Base-by-base conservation (phyloP, 148 eudicot species). In the Cornus controversa region DNA sequence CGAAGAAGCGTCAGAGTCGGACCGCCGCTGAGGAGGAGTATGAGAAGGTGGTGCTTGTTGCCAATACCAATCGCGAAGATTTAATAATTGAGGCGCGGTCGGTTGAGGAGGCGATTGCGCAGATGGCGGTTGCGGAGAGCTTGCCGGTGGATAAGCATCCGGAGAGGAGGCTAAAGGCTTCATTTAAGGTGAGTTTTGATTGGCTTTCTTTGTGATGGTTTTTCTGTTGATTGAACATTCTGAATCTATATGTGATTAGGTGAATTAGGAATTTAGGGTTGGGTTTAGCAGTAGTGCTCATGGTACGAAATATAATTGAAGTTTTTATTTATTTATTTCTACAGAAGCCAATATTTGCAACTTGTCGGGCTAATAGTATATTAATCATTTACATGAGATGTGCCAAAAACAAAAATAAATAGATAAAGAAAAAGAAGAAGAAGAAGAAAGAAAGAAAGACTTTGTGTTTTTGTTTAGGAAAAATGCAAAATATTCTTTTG, bases 81-180 rank as follows among this genome's bases (percentile, higher is more conserved):
- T 82, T 89, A 8, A 58, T 86, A 3, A 87, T 96, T 26, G 99
- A 96, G 80, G 99, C 99, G 9, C 83, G 88, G 68, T 50, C 89
- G 5, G 89, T 96, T 20, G 99, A 96, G 66, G 99, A 96, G 45
- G 99, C 99, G 11, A 79, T 96, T 80, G 89, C 92, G 3, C 81
- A 90, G 79, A 87, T 96, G 85, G 24, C 80, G n/a, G 84, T 93
- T 66, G 10, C 79, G 9, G 98, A 93, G 67, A 60, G 22, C 75
- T 84, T 96, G 81, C 96, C 96, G 0, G 85, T 83, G 42, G 99
- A 96, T 80, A 91, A 84, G 80, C 97, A 96, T 72, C 98, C 99
- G 10, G 99, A 96, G 84, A 96, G 84, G 87, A 81, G 99, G 72
- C 96, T 93, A 20, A 96, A 91, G 79, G 98, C 99, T 10, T 82